Evolutionary conservation across 306 rosid species (phyloP).

Genomic region (Medicago truncatula): MtrunA17r5.0-ANR NC_053042.1:32224001-32224500

Average conservation of each 20-base stretch:
- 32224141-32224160: constrained; percentile 29
- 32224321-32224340: neutral
- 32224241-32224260: constrained; percentile 87
- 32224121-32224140: constrained; percentile 8
- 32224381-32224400: neutral
- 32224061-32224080: constrained; percentile 94
- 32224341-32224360: neutral
- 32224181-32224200: constrained; percentile 81
- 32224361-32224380: neutral
- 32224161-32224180: constrained; percentile 68
- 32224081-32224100: constrained; percentile 70
- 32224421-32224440: neutral
- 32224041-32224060: constrained; percentile 83
- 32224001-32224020: constrained; percentile 87
- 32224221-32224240: constrained; percentile 74
- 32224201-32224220: constrained; percentile 78
- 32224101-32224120: constrained; percentile 30
- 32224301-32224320: constrained; percentile 20
- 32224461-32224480: constrained; percentile 3
- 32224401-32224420: constrained; percentile 1
- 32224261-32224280: constrained; percentile 90
- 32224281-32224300: constrained; percentile 57
- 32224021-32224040: constrained; percentile 89
- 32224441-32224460: constrained; percentile 17
- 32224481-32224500: constrained; percentile 7